Evolutionary conservation across 208 protist species (phyloP), one percentile per base, ranked within the genome.

Genomic region (Leishmania tropica): DNA sequence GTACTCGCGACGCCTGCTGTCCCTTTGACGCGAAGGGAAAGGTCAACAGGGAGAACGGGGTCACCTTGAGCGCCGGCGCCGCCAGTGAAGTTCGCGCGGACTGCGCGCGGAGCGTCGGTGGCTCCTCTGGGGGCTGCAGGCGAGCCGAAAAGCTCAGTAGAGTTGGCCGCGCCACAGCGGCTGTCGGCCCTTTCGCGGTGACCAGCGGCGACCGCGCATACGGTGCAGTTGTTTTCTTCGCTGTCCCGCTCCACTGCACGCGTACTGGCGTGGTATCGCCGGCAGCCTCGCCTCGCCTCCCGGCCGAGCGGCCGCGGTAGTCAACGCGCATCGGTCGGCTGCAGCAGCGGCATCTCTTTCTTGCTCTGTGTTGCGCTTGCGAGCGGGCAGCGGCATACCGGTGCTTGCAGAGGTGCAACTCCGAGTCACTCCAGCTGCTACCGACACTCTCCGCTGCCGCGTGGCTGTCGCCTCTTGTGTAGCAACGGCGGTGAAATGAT

Each of bases 91-190:
- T 13, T 60, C 79, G 85, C 8, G 85, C 70, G 0, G 79, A 72
- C 40, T 86, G 81, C 17, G n/a, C 75, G 17, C 42, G 60, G 13
- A 45, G 58, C 56, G 60, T 42, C 60, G 68, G 56, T 31, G 90
- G 90, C 31, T 86, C 80, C 17, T 88, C 70, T 40, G 90, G 90
- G 0, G 90, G 83, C 48, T 83, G 78, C 64, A 86, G 67, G n/a
- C 77, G 77, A 28, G 37, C 75, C 1, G 83, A 5, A 42, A 86
- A 83, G 75, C 45, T 28, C 45, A 86, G 67, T 45, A 79, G 64
- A 37, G 78, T 24, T 13, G 83, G 78, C 3, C 78, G 78, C 8
- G 47, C 73, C 53, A 28, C 13, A 0, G 4, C 51, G 0, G 28
- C 73, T n/a, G 15, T 13, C 3, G 28, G 45, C 70, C 6, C 24